Conservation (phyloP, 2,329 filamentous ascomycete species). For the Colletotrichum sp. region DNA sequence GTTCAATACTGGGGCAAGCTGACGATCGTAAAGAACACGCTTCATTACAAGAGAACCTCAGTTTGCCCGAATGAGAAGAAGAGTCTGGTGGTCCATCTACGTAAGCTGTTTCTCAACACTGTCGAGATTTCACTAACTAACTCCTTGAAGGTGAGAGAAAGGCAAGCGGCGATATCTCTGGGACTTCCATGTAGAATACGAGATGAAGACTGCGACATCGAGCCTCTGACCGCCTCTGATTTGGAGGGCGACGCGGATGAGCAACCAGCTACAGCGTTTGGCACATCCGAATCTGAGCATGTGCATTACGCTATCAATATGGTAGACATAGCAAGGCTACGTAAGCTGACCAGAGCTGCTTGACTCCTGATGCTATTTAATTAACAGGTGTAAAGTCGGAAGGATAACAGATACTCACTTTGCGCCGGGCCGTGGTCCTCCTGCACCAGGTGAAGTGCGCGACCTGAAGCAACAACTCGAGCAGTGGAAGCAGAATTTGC, state of each 20-base stretch:
- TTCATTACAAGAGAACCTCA: background rate
- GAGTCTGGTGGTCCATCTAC: constrained; percentile 61
- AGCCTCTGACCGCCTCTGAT: constrained; percentile 34
- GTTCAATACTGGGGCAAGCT: background rate
- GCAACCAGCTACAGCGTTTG: constrained; percentile 27
- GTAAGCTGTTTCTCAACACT: background rate
- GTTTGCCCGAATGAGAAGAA: constrained; percentile 42
- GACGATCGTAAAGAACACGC: background rate
- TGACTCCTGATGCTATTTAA: too few relatives aligned
- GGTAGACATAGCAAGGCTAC: constrained; percentile 38
- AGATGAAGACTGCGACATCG: constrained; percentile 43
- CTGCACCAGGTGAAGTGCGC: constrained; percentile 30
- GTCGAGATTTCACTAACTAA: background rate
- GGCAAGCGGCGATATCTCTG: constrained; percentile 39
- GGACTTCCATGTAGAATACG: constrained; percentile 40
- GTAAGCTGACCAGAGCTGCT: constrained; percentile 22
- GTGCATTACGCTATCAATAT: constrained; percentile 40
- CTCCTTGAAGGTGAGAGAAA: constrained; percentile 34
- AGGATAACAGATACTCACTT: constrained; percentile 40
- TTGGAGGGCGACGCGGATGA: constrained; percentile 32
- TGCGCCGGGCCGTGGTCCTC: constrained; percentile 34
- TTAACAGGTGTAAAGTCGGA: constrained; percentile 27
- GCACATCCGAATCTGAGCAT: constrained; percentile 35
- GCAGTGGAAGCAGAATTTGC: constrained; percentile 37
- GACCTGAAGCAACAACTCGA: constrained; percentile 34